Evolutionary conservation across 2,329 filamentous ascomycete genomes (phyloP), one percentile per base, ranked within the genome.

Genomic region (Diaporthe batatas): DNA sequence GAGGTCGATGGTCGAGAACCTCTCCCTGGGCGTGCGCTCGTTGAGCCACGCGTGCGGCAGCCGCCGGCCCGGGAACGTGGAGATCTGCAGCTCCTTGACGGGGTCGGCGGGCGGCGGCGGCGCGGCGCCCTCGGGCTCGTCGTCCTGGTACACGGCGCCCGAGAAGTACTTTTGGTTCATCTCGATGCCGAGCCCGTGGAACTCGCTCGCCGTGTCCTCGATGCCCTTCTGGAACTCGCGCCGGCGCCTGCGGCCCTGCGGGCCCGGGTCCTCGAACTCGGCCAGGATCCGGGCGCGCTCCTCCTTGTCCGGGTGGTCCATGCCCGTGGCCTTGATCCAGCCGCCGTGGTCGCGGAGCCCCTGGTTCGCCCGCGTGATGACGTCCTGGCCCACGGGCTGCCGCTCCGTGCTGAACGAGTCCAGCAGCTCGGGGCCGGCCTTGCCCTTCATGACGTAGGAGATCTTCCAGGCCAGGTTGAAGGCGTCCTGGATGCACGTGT

Each of bases 21-120:
- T 80, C 68, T 83, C 77, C 12, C 80, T 80, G 0, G 89, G 86
- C 14, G 83, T 76, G 8, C 82, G 76, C 25, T 83, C 84, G 79
- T 90, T 88, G 21, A 92, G 80, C 91, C 91, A 92, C 0, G 84
- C 90, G 79, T 93, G 91, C 6, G 91, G 91, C 29, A 92, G 79
- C 2, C 90, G 83, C 39, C 83, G 83, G 10, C 91, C 91, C 0
- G 91, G 91, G 76, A 86, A 90, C 3, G 90, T 91, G 65, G 79
- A 85, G 49, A 83, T 82, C 44, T 82, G 79, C 75, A 87, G 81
- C 51, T 85, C 77, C 16, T 85, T 77, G 6, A 86, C 82, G 0
- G 81, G 78, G 73, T 89, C 84, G 21, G 81, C 76, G 4, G 32
- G 81, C 76, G 49, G 74, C 49, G 71, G 72, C 44, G 76, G 75